These are phyloP conservation scores for Colletotrichum gigasporum DNA, from an alignment of 2,329 filamentous ascomycete genomes.

Conservation along the genomic window DNA sequence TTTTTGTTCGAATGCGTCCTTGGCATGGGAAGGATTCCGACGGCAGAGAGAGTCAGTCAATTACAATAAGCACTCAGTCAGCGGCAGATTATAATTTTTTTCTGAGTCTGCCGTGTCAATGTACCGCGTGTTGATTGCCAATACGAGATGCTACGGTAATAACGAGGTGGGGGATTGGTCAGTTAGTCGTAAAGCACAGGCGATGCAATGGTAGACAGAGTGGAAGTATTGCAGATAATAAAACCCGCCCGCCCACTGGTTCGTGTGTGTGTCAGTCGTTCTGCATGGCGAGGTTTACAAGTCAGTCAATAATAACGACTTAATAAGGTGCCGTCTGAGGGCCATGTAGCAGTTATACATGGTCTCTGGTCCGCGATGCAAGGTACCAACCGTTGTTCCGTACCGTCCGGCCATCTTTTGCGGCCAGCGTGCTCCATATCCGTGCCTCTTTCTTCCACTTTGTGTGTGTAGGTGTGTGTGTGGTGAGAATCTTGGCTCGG, in stretches of 20 bases:
- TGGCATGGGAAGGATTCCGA: too few relatives aligned
- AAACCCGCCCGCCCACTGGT: neutral
- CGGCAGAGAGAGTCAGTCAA: too few relatives aligned
- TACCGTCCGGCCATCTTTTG: neutral
- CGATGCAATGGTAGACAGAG: too few relatives aligned
- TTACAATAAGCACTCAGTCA: too few relatives aligned
- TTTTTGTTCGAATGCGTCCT: too few relatives aligned
- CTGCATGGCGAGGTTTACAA: neutral
- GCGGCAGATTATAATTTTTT: too few relatives aligned
- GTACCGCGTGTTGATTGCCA: neutral
- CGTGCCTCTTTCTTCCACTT: too few relatives aligned
- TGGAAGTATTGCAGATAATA: too few relatives aligned
- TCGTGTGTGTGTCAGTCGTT: neutral
- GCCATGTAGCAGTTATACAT: neutral
- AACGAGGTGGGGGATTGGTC: slow-evolving; percentile 4
- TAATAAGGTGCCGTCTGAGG: neutral
- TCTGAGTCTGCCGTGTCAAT: neutral
- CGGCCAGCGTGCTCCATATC: too few relatives aligned
- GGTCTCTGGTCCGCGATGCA: neutral
- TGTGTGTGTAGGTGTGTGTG: too few relatives aligned
- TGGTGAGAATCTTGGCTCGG: too few relatives aligned
- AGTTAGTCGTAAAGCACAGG: neutral
- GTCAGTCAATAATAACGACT: too few relatives aligned
- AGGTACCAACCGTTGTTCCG: neutral
- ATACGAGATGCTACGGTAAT: slow-evolving; percentile 17